These are phyloP conservation scores for Amauroascus verrucosus DNA, from an alignment of 2,329 filamentous ascomycete genomes.

Conservation along the genomic window DNA sequence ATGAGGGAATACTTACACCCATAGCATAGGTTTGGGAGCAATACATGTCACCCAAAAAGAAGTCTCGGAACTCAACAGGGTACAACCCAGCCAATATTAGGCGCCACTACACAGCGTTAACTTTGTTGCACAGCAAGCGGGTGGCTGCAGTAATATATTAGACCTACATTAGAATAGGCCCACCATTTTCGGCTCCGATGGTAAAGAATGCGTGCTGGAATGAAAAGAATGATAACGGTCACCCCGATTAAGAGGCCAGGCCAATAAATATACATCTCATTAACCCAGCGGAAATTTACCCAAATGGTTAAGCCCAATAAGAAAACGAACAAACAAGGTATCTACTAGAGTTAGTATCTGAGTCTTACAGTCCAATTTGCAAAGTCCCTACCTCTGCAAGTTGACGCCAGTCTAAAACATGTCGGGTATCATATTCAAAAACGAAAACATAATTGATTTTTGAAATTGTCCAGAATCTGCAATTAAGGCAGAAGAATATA, in stretches of 20 bases:
- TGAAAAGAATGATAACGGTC: conserved; percentile 57
- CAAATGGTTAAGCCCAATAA: conserved; percentile 68
- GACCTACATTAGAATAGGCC: conserved; percentile 70
- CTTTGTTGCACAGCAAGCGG: neutral
- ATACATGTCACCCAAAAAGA: conserved; percentile 96
- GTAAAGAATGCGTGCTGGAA: conserved; percentile 65
- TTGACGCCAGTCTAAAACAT: conserved; percentile 82
- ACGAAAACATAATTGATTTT: conserved; percentile 96
- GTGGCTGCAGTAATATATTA: too few species aligned
- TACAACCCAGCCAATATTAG: conserved; percentile 76
- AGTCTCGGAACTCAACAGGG: conserved; percentile 92
- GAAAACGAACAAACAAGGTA: conserved; percentile 75
- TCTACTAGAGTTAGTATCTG: conserved; percentile 31
- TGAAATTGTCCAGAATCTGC: conserved; percentile 66
- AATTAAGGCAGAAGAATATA: conserved; percentile 74
- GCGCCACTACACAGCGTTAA: conserved; percentile 55
- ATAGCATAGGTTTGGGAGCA: conserved; percentile 88
- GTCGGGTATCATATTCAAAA: conserved; percentile 85
- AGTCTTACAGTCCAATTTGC: neutral
- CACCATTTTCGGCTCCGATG: conserved; percentile 75
- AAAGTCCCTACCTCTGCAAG: conserved; percentile 52
- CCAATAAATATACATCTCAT: conserved; percentile 70
- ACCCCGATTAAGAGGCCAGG: conserved; percentile 68
- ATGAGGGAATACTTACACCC: conserved; percentile 51
- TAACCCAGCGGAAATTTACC: conserved; percentile 71